phyloP scores from a whole-genome alignment of 805 yeast species.

The Barnettozyma pratensis region DNA sequence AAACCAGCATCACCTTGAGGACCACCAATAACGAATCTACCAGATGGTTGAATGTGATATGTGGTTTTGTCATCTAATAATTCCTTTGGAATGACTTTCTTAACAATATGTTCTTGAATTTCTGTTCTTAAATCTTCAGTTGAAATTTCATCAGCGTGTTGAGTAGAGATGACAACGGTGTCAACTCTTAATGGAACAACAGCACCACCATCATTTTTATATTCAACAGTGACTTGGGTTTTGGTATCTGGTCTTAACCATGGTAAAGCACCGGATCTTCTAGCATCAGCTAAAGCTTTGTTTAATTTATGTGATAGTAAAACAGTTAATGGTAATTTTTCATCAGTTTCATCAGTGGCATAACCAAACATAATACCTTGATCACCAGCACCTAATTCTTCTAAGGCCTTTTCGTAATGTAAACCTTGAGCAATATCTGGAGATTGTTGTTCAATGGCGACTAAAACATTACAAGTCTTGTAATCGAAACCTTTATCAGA shows the following conservation, averaged over 20 bases:
- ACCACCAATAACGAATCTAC: conserved; percentile 99
- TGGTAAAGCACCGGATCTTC: conserved; percentile 89
- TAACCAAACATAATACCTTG: conserved; percentile 99
- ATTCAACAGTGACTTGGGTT: conserved; percentile 98
- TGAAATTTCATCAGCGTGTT: conserved; percentile 93
- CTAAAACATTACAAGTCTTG: conserved; percentile 98
- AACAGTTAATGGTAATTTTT: conserved; percentile 92
- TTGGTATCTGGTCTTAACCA: conserved; percentile 99
- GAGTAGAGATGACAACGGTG: conserved; percentile 95
- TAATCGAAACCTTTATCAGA: conserved; percentile 97
- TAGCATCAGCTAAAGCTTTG: conserved; percentile 93
- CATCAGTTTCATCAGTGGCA: conserved; percentile 98
- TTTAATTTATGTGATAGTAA: conserved; percentile 93
- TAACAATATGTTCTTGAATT: conserved; percentile 73
- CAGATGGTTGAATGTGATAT: conserved; percentile 99
- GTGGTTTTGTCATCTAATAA: conserved; percentile 91
- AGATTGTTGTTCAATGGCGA: conserved; percentile 99
- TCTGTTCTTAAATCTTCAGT: conserved; percentile 87
- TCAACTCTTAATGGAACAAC: conserved; percentile 94
- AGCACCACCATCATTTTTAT: conserved; percentile 91
- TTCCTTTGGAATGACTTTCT: conserved; percentile 88
- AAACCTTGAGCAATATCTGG: conserved; percentile 99
- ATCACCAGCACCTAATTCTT: conserved; percentile 99
- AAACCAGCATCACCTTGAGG: conserved; percentile 99
- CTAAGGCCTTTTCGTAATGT: conserved; percentile 91